Evolutionary conservation across 2,329 filamentous ascomycete genomes (phyloP), one percentile per base, ranked within the genome.

Genomic region (Teratosphaeriaceae sp.): DNA sequence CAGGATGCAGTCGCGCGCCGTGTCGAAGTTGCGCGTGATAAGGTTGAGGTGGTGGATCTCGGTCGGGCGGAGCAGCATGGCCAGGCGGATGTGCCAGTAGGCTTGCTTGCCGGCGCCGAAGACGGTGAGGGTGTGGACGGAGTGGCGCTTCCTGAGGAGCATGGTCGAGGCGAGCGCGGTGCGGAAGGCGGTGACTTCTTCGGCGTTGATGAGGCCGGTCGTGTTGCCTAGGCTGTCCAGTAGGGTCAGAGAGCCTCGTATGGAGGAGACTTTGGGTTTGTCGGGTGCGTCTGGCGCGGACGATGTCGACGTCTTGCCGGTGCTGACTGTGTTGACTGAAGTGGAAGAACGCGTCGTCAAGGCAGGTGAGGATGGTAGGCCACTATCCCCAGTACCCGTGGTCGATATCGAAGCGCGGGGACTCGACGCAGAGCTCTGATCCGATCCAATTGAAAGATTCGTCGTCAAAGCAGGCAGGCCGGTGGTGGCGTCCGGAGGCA

Each of bases 31-130:
- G 24, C 85, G 81, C 58, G 89, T 94, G 60, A 95, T 82, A 56
- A 96, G 82, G 65, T 90, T 83, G 37, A 96, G 76, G 45, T 84
- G 79, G 55, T 82, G 81, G 54, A 95, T 82, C 16, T 87, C 85
- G 35, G 68, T 58, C 0, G 73, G 72, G 1, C 76, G 83, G 38
- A 92, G 73, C 50, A 90, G 74, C 9, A 97, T 74, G 0, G 89
- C 83, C 3, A 97, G 75, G 1, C 88, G 82, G 33, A 94, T 79
- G 62, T 96, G 90, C 89, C 89, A 97, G 69, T 90, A 94, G 11
- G 90, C 90, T 68, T 96, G 89, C 54, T 84, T 80, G 35, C 90
- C 90, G 24, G 84, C 82, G 19, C 90, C 90, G 62, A 96, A 97
- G 41, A 94, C 83, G 12, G 84, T 82, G 9, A 96, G 60, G 12